Percentiles rank a stretch among this genome's conserved stretches.
These are phyloP conservation scores for Melastoma candidum DNA, from an alignment of 441 rosid species.

Conservation along the genomic window DNA sequence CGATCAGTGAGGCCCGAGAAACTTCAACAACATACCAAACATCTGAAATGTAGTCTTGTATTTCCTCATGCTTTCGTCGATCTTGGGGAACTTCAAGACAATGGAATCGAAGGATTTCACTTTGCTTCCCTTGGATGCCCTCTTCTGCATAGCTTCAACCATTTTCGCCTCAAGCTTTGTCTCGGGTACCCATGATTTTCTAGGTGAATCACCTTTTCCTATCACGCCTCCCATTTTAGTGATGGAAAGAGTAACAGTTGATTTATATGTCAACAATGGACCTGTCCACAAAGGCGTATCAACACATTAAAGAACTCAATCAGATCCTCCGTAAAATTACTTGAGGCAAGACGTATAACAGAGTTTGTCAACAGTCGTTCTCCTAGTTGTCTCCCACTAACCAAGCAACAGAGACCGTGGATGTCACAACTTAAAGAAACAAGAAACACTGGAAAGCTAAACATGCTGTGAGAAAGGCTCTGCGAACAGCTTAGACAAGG, in stretches of 20 bases:
- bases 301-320: no score
- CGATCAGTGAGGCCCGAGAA: not conserved
- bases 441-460: no score
- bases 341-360: no score
- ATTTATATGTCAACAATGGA: no score
- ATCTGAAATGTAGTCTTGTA: conserved; percentile 74
- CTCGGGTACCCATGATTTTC: conserved; percentile 33
- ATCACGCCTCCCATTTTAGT: conserved; percentile 52
- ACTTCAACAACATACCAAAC: conserved; percentile 43
- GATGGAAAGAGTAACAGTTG: conserved; percentile 4
- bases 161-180: conserved; percentile 78
- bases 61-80: conserved; percentile 67
- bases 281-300: no score
- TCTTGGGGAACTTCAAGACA: conserved; percentile 85
- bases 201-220: conserved; percentile 34
- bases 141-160: conserved; percentile 67
- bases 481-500: no score
- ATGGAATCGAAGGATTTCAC: conserved; percentile 76
- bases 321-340: no score
- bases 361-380: no score
- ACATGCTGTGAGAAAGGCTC: no score
- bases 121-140: conserved; percentile 51
- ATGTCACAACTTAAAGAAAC: no score
- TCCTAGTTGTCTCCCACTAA: no score
- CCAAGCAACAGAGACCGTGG: no score